Conservation (phyloP, 2,329 filamentous ascomycete genomes). For the Trichoderma sp. region DNA sequence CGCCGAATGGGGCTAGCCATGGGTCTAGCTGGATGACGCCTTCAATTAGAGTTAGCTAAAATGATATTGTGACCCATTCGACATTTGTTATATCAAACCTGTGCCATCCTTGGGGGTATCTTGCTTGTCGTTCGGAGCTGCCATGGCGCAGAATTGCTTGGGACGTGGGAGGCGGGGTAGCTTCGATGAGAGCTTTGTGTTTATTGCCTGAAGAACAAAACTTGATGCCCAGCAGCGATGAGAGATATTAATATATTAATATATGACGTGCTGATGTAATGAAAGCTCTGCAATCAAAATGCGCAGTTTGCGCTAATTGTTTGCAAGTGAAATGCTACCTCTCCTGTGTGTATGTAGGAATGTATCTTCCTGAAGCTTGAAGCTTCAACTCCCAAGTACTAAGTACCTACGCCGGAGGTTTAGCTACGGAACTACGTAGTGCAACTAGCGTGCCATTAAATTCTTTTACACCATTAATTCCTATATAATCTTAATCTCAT, state of each 20-base stretch:
- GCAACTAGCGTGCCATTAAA: background rate
- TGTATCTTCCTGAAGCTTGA: background rate
- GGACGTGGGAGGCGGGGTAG: slow-evolving; percentile 13
- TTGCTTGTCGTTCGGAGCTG: background rate
- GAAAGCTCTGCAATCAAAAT: background rate
- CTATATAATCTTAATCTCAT: background rate
- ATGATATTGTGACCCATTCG: background rate
- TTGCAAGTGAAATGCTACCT: slow-evolving; percentile 4
- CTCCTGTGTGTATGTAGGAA: background rate
- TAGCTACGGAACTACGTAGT: background rate
- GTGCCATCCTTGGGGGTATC: slow-evolving; percentile 6
- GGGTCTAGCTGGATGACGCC: slow-evolving; percentile 86
- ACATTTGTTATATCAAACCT: background rate
- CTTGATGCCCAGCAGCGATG: background rate
- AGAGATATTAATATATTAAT: slow-evolving; percentile 6
- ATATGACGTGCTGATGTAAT: background rate
- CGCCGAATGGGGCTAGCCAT: slow-evolving; percentile 82
- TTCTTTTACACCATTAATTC: background rate
- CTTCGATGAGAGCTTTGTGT: background rate
- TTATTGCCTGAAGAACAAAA: background rate
- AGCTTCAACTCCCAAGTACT: background rate
- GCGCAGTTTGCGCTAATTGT: slow-evolving; percentile 14
- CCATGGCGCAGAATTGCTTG: background rate
- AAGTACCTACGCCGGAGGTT: background rate
- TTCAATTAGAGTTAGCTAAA: slow-evolving; percentile 37